Evolutionary conservation across 257 asterid genomes (phyloP), one percentile per base, ranked within the genome.

Genomic region (Eucommia ulmoides): DNA sequence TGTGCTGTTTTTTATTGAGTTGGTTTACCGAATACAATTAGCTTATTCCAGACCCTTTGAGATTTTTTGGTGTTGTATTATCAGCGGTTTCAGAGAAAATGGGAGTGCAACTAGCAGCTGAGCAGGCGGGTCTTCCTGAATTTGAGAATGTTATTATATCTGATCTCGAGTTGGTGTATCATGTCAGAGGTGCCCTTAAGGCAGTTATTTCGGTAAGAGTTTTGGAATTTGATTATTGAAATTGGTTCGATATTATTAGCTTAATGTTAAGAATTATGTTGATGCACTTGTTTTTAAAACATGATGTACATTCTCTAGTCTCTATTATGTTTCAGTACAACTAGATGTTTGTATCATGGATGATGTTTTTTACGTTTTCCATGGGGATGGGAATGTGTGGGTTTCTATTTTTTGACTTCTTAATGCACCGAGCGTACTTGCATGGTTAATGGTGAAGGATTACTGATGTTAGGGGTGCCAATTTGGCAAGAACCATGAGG

Each of bases 121-220:
- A 64, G 51, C 60, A 53, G 41, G 62, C 19, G 10, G 42, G 29
- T 35, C 26, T 49, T 25, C 67, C 74, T 15, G 75, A 60, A 29
- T 62, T 74, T 76, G 88, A 75, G 42, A 76, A 78, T 20, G 68
- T 24, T 14, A 62, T 42, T 50, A 53, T 77, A 25, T 59, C 88
- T 0, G 96, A 85, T 56, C 54, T 82, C 12, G 80, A 78, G 66
- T 50, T 89, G 69, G 75, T 67, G 7, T 54, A 33, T 58, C 80
- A 59, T 48, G 92, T 89, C 19, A 74, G 72, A 18, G 69, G 63
- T 51, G 95, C 95, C 18, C 87, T 88, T 22, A 74, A 55, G 61
- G 63, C 80, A 58, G 84, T 66, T 49, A n/a, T 64, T 19, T 60
- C 74, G 94, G 95, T 89, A 55, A 42, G 20, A 19, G 19, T 42